phyloP scores from a whole-genome alignment of 345 rosid genomes.

The Arabis hirsuta region DNA sequence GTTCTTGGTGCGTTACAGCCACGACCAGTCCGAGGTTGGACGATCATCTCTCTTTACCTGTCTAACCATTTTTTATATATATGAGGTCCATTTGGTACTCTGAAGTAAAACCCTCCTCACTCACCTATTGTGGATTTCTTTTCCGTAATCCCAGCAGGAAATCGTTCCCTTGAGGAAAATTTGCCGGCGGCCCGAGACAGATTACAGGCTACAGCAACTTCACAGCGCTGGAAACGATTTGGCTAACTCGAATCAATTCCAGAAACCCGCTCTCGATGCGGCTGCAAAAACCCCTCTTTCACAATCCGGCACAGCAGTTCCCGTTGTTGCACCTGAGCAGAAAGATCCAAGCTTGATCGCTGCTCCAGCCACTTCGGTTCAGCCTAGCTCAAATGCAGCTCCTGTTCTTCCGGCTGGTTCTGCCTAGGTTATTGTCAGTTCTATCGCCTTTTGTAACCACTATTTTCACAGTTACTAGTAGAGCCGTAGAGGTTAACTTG shows the following conservation, averaged over 20 bases:
- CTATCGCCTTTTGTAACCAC: constrained; percentile 27
- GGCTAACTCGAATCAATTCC: constrained; percentile 44
- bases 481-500: constrained; percentile 37
- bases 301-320: constrained; percentile 30
- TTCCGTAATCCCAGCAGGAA: constrained; percentile 62
- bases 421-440: constrained; percentile 29
- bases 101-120: constrained; percentile 26
- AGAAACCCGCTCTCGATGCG: constrained; percentile 27
- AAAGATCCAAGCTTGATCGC: constrained; percentile 33
- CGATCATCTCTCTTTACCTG: constrained; percentile 24
- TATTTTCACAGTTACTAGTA: constrained; percentile 36
- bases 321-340: constrained; percentile 25
- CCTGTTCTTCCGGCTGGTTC: constrained; percentile 37
- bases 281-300: constrained; percentile 31
- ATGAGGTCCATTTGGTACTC: constrained; percentile 20
- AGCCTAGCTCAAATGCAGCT: constrained; percentile 37
- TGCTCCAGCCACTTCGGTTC: constrained; percentile 33
- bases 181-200: constrained; percentile 98
- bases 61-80: background rate
- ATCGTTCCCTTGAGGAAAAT: constrained; percentile 94
- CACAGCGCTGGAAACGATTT: constrained; percentile 59
- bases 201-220: constrained; percentile 97
- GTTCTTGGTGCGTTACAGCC: constrained; percentile 95
- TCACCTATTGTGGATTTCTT: constrained; percentile 37
- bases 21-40: constrained; percentile 91